Percentiles rank a stretch among this genome's conserved stretches.
Conservation (phyloP, 176 grass and related monocot genomes). For the Zizania latifolia region DNA sequence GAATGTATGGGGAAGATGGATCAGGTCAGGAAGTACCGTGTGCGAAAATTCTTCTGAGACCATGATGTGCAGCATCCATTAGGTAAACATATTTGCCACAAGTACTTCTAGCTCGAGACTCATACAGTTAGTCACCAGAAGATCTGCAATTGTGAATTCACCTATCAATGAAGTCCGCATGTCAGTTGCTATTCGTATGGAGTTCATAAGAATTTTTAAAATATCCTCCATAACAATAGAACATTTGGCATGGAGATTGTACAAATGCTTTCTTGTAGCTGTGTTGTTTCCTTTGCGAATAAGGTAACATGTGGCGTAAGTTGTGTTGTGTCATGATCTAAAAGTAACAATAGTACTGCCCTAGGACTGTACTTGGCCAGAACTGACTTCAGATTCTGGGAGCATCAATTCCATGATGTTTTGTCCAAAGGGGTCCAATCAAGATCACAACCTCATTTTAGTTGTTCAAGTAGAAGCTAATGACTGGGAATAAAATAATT, state of each 20-base stretch:
- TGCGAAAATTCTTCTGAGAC: background rate
- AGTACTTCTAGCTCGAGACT: background rate
- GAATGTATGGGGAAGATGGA: conserved; percentile 9
- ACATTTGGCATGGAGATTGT: background rate
- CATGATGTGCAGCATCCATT: background rate
- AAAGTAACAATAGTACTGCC: conserved; percentile 15
- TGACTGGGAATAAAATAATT: conserved; percentile 6
- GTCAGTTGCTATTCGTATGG: background rate
- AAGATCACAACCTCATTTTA: conserved; percentile 18
- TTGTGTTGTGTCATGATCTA: conserved; percentile 4
- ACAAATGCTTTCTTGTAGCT: background rate
- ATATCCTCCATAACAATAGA: background rate
- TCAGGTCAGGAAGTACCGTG: background rate
- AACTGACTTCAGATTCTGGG: conserved; percentile 24
- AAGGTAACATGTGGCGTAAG: conserved; percentile 3
- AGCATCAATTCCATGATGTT: conserved; percentile 36
- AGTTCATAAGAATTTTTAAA: background rate
- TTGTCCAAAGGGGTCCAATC: conserved; percentile 40
- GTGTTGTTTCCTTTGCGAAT: conserved; percentile 17
- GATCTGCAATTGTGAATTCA: background rate
- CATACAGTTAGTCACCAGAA: background rate
- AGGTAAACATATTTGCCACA: background rate
- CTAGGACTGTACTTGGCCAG: conserved; percentile 18
- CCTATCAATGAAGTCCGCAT: background rate
- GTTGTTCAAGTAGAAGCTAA: conserved; percentile 8